phyloP scores from a whole-genome alignment of 2,329 filamentous ascomycete species.

The Arthroderma sp. region DNA sequence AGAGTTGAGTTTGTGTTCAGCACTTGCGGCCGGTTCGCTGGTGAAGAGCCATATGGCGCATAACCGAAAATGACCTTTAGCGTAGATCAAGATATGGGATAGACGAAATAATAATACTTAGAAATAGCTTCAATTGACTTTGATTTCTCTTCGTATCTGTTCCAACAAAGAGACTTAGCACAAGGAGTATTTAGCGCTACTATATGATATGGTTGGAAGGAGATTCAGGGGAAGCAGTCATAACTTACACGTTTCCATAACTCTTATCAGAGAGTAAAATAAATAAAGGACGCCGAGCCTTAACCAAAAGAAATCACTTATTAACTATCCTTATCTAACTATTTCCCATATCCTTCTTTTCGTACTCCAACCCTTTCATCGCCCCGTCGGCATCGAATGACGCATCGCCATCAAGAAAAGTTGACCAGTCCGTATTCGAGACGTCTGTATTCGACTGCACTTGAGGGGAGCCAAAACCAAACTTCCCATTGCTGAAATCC shows the following conservation, averaged over 20 bases:
- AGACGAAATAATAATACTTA: not conserved
- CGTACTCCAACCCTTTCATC: not conserved
- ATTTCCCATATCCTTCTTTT: not conserved
- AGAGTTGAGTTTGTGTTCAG: slow-evolving; percentile 81
- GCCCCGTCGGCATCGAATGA: not conserved
- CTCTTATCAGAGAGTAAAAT: too few species aligned
- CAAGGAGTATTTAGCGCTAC: too few species aligned
- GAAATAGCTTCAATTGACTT: not conserved
- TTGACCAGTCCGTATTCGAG: not conserved
- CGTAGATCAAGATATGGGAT: not conserved
- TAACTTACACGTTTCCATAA: too few species aligned
- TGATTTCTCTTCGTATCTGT: not conserved
- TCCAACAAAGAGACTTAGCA: not conserved
- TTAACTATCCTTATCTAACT: not conserved
- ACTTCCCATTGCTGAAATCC: not conserved
- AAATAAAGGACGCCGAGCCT: too few species aligned
- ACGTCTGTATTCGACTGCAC: not conserved
- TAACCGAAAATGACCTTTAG: slow-evolving; percentile 47
- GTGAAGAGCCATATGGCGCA: slow-evolving; percentile 91
- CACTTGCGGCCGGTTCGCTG: slow-evolving; percentile 83
- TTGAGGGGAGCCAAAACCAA: not conserved
- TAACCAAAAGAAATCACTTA: not conserved
- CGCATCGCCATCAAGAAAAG: not conserved
- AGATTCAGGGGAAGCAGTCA: too few species aligned
- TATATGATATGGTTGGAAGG: too few species aligned